Evolutionary conservation across 495 filamentous ascomycete species (phyloP).

Genomic region (Neurospora tetraspora): DNA sequence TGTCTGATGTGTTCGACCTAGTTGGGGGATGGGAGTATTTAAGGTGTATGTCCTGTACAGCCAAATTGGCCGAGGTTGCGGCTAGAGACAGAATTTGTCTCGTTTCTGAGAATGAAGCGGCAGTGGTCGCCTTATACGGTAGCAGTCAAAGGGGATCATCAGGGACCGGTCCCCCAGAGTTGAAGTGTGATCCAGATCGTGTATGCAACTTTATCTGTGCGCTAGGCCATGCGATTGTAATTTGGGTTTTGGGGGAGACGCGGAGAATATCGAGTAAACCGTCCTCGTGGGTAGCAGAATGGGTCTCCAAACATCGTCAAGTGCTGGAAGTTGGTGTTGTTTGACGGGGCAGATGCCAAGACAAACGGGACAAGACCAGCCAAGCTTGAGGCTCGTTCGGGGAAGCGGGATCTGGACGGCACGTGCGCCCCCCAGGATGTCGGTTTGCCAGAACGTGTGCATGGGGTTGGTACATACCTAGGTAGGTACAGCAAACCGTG

Average conservation of each 20-base stretch:
- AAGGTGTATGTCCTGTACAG: background rate
- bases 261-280: background rate
- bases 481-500: background rate
- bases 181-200: background rate
- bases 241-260: background rate
- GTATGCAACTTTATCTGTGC: background rate
- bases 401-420: background rate
- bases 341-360: background rate
- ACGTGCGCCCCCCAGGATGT: background rate
- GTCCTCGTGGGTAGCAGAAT: background rate
- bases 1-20: background rate
- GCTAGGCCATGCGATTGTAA: background rate
- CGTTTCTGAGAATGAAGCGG: background rate
- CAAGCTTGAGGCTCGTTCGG: background rate
- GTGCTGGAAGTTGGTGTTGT: background rate
- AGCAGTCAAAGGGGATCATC: background rate
- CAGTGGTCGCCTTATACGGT: background rate
- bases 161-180: background rate
- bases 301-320: background rate
- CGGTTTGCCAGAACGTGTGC: background rate
- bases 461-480: background rate
- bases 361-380: background rate
- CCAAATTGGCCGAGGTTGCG: background rate
- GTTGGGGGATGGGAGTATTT: background rate
- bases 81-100: background rate